phyloP scores from a whole-genome alignment of 306 rosid genomes.

The Leucaena leucocephala region DNA sequence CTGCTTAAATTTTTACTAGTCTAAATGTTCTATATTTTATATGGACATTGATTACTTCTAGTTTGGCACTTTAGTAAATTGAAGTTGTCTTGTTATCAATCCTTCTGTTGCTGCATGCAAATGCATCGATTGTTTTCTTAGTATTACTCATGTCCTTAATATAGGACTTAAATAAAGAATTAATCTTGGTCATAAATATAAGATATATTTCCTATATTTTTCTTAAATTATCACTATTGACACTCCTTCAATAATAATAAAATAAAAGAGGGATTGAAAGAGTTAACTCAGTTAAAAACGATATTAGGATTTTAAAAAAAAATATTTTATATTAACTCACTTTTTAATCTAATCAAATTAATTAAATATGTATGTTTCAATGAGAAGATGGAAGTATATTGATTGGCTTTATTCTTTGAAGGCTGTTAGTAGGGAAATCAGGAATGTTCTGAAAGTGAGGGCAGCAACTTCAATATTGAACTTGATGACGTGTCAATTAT shows the following conservation, averaged over 20 bases:
- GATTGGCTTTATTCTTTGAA: slow-evolving; percentile 33
- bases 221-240: no score
- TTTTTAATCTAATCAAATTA: no score
- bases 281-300: no score
- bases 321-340: no score
- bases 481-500: slow-evolving; percentile 93
- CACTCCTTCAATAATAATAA: no score
- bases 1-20: not conserved
- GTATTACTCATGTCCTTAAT: not conserved
- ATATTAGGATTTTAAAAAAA: no score
- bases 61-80: not conserved
- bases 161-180: no score
- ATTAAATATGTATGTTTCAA: not conserved
- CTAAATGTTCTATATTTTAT: slow-evolving; percentile 4
- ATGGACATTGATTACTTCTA: not conserved
- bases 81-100: slow-evolving; percentile 6
- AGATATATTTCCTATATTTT: no score
- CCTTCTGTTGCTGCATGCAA: not conserved
- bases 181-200: no score
- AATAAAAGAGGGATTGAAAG: no score
- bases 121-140: slow-evolving; percentile 16
- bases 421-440: slow-evolving; percentile 89
- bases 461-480: slow-evolving; percentile 86
- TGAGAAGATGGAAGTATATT: not conserved
- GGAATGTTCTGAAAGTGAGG: slow-evolving; percentile 75